Conservation (phyloP, 371 early-diverging fungal species). For the Polyrhizophydium stewartii region DNA sequence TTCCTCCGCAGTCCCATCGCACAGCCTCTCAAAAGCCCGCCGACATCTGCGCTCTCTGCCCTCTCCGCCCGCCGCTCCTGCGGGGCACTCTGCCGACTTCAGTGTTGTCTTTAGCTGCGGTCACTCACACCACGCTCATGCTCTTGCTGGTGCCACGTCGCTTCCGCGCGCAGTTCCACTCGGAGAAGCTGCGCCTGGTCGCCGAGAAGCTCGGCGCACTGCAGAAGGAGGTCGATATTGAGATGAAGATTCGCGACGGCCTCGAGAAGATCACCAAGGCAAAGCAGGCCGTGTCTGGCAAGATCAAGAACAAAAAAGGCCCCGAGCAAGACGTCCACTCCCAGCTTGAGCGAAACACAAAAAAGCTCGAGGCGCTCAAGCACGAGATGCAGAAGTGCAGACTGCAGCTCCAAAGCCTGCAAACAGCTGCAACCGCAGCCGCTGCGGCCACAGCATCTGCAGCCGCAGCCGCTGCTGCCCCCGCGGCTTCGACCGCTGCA, state of each 20-base stretch:
- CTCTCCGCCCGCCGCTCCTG: too few relatives aligned
- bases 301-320: neutral
- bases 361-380: conserved; percentile 38
- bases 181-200: conserved; percentile 28
- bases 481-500: neutral
- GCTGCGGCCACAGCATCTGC: conserved; percentile 8
- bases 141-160: too few relatives aligned
- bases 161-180: conserved; percentile 21
- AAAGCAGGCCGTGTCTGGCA: conserved; percentile 7
- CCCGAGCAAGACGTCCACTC: conserved; percentile 25
- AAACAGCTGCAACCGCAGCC: conserved; percentile 13
- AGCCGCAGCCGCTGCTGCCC: conserved; percentile 6
- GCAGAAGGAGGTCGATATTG: conserved; percentile 44
- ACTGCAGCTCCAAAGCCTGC: conserved; percentile 20
- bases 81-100: too few relatives aligned
- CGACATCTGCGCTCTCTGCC: too few relatives aligned
- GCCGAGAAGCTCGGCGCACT: conserved; percentile 37
- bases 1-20: too few relatives aligned
- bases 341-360: conserved; percentile 32
- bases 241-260: conserved; percentile 45
- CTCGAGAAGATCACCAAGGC: conserved; percentile 31
- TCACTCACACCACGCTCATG: too few relatives aligned
- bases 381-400: conserved; percentile 40
- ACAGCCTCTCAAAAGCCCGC: too few relatives aligned
- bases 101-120: too few relatives aligned